These are phyloP conservation scores for Spergularia marina DNA, from an alignment of 148 eudicot species.

Conservation along the genomic window DNA sequence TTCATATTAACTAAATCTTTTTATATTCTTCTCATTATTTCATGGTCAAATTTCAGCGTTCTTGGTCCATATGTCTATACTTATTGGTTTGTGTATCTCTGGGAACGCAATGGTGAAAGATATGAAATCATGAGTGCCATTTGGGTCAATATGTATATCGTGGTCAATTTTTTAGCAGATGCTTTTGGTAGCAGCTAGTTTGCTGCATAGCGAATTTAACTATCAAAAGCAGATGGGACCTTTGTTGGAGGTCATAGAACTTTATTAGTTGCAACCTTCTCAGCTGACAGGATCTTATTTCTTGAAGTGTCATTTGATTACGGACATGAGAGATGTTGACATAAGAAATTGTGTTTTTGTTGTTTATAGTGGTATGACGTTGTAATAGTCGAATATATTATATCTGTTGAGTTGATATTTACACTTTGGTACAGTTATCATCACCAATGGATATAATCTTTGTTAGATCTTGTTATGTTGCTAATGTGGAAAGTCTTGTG, in stretches of 20 bases:
- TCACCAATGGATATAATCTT: background rate
- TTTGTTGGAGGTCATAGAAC: background rate
- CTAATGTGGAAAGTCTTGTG: background rate
- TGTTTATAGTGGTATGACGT: background rate
- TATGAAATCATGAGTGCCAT: background rate
- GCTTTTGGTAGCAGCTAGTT: background rate
- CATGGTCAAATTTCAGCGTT: background rate
- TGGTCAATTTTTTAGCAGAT: background rate
- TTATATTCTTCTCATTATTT: background rate
- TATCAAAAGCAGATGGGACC: background rate
- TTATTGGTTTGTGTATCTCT: background rate
- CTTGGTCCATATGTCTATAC: background rate
- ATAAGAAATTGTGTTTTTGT: background rate
- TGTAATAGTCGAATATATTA: slow-evolving; percentile 1
- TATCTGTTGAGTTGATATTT: background rate
- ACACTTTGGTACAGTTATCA: background rate
- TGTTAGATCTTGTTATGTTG: background rate
- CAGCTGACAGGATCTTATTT: background rate
- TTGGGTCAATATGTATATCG: background rate
- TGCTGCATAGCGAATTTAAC: background rate
- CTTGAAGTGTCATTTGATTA: background rate
- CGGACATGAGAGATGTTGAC: background rate
- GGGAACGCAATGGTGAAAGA: background rate
- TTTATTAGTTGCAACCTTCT: background rate
- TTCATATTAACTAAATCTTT: background rate